Base-by-base conservation (phyloP, 441 rosid species). In the Sinapis alba region DNA sequence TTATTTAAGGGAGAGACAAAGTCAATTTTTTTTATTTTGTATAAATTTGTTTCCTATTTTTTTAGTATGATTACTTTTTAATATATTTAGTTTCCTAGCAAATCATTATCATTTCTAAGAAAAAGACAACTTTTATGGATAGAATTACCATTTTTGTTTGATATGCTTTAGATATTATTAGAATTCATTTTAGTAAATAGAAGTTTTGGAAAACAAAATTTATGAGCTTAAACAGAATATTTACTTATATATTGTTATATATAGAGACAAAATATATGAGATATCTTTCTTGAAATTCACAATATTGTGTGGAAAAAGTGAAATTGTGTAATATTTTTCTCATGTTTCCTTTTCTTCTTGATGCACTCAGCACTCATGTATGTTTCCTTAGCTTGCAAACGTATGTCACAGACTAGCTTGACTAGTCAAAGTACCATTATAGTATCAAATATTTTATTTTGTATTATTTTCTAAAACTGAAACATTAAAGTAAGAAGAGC, bases 1-100 rank as follows among this genome's bases (percentile, higher is more conserved):
- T 78, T 78, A 78, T 78, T 78, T 78, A 78, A 72, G 70, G 74
- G 78, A 72, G 53, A 61, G 74, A 72, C 72, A 67, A 72, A 78
- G 76, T 67, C 73, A 67, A 68, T 28, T 2, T 16, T 15, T 51
- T 65, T 43, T 7, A 5, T 71, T 62, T 67, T 41, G 70, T 78
- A 67, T 72, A 72, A 67, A 62, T 54, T 43, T 38, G 28, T 36
- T 51, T 23, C 43, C 58, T 65, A 9, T 9, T 34, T 28, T 67
- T 50, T 13, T 38, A 20, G 51, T 19, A 12, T 67, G 19, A 51
- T 15, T 59, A 13, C n/a, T 20, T 20, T 20, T 59, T 11, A 16
- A 41, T 43, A 43, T 58, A 53, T 57, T 66, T 38, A 5, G 5
- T 8, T 73, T 3, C 51, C 18, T 62, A 30, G 3, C 18, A 47